Base-by-base conservation (phyloP, 2,329 filamentous ascomycete genomes). In the Neonectria magnoliae region DNA sequence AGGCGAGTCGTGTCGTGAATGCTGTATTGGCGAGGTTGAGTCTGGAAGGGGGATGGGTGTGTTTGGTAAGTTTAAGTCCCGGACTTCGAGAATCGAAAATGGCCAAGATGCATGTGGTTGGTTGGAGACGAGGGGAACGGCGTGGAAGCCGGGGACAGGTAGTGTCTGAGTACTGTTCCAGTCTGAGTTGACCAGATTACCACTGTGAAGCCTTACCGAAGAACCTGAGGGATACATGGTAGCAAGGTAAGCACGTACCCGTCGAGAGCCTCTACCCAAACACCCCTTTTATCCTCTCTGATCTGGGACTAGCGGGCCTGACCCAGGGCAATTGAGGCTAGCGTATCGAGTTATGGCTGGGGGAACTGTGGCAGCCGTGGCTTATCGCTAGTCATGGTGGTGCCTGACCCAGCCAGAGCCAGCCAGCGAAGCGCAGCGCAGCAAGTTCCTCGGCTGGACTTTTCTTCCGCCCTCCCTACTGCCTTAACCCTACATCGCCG, bases 381-480 rank as follows among this genome's bases (percentile, higher is more conserved):
- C 61, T 63, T 59, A 54, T 14, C 25, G 25, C 31, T 25, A 41
- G 25, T 25, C 25, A 27, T 33, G 31, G 31, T 27, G 57, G 50
- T 53, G 51, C 51, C 57, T 41, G 57, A 54, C 41, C 38, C n/a
- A 41, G 16, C 25, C 25, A 25, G n/a, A n/a, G n/a, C n/a, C n/a
- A n/a, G n/a, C n/a, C n/a, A n/a, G n/a, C n/a, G n/a, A n/a, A n/a
- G 25, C 16, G 38, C n/a, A 13, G 13, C 38, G 41, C n/a, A 69
- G 61, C 67, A 70, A 70, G 66, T 50, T 36, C 50, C 57, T 65
- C 65, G 66, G 66, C 63, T 70, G 38, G 65, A 67, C 66, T 64
- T 70, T 68, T 71, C 58, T 67, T 58, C 60, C 29, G 64, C 33
- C 38, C 51, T 54, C 58, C 58, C 57, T n/a, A 29, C 51, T 38